These are phyloP conservation scores for Fusarium coicis DNA, from an alignment of 2,329 filamentous ascomycete species.

Conservation along the genomic window DNA sequence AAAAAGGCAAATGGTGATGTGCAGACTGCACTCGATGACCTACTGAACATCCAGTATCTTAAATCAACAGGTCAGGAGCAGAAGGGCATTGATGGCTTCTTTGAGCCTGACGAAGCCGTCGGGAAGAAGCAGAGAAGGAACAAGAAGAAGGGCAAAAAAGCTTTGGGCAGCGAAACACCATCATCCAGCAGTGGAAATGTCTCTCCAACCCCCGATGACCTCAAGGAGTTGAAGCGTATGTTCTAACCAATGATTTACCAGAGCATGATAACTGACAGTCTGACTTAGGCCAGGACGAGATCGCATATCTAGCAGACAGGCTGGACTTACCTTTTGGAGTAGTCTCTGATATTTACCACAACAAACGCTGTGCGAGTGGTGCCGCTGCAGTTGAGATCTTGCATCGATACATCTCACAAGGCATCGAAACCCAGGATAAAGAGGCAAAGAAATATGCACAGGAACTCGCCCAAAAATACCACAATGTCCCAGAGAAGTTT, in stretches of 20 bases:
- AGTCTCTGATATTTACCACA: slow-evolving; percentile 54
- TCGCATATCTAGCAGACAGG: slow-evolving; percentile 57
- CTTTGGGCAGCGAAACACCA: slow-evolving; percentile 13
- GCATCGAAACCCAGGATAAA: slow-evolving; percentile 48
- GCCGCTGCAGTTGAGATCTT: slow-evolving; percentile 56
- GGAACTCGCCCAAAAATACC: slow-evolving; percentile 52
- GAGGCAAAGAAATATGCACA: slow-evolving; percentile 45
- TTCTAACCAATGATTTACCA: not conserved
- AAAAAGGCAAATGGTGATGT: slow-evolving; percentile 75
- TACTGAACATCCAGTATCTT: slow-evolving; percentile 83
- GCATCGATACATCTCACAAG: slow-evolving; percentile 55
- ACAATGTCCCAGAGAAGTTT: slow-evolving; percentile 57
- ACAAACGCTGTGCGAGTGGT: slow-evolving; percentile 52
- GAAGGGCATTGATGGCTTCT: slow-evolving; percentile 88
- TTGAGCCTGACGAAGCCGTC: slow-evolving; percentile 61
- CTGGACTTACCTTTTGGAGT: slow-evolving; percentile 55
- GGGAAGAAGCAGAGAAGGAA: slow-evolving; percentile 54
- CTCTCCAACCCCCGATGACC: slow-evolving; percentile 27
- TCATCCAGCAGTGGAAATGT: slow-evolving; percentile 26
- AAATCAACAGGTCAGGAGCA: slow-evolving; percentile 70
- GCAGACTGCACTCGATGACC: slow-evolving; percentile 77
- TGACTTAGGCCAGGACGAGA: slow-evolving; percentile 51
- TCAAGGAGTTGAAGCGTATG: slow-evolving; percentile 48
- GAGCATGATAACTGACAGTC: not conserved
- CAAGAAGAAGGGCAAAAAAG: slow-evolving; percentile 46